Conservation (phyloP, 2,329 filamentous ascomycete species). For the Camptophora hylomeconis region DNA sequence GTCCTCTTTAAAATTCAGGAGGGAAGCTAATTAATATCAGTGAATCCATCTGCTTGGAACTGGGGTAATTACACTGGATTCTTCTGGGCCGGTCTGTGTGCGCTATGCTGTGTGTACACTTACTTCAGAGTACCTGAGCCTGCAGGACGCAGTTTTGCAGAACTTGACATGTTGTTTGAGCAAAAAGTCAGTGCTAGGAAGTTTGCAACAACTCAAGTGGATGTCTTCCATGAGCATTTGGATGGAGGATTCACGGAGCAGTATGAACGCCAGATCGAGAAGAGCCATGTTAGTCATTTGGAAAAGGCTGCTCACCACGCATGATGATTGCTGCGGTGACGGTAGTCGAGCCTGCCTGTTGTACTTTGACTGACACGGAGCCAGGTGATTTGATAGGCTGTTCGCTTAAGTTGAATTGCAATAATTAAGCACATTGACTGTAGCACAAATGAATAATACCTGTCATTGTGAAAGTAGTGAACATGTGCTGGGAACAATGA, state of each 20-base stretch:
- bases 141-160: constrained; percentile 66
- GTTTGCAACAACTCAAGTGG: constrained; percentile 47
- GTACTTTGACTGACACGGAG: too few species aligned
- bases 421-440: too few species aligned
- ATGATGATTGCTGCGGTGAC: too few species aligned
- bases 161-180: constrained; percentile 77
- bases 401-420: too few species aligned
- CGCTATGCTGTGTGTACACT: constrained; percentile 67
- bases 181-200: constrained; percentile 56
- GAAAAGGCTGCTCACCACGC: too few species aligned
- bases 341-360: too few species aligned
- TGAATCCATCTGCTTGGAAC: constrained; percentile 57
- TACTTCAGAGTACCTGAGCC: constrained; percentile 76
- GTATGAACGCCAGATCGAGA: constrained; percentile 6
- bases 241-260: constrained; percentile 7
- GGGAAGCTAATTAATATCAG: constrained; percentile 57
- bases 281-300: too few species aligned
- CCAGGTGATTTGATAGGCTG: too few species aligned
- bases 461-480: too few species aligned
- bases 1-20: too few species aligned
- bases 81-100: constrained; percentile 75
- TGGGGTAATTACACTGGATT: constrained; percentile 82
- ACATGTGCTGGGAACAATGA: too few species aligned
- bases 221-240: constrained; percentile 38
- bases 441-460: too few species aligned